Evolutionary conservation across 805 yeast genomes (phyloP).

Genomic region (Lipomyces chichibuensis): DNA sequence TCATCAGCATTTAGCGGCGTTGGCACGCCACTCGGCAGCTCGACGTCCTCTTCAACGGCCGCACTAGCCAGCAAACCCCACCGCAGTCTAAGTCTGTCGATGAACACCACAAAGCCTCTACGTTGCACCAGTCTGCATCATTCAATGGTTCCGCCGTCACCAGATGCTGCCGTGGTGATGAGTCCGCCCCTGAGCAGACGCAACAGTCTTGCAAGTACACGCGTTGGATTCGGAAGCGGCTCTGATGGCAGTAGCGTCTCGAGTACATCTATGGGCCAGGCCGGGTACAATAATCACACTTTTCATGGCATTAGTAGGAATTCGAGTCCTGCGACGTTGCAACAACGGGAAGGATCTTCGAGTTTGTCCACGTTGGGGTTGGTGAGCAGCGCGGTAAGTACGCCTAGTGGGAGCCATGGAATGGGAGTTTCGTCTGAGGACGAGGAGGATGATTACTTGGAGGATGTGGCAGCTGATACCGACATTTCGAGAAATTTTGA

Average conservation of each 20-base stretch:
- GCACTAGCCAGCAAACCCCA: background rate
- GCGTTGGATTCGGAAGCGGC: background rate
- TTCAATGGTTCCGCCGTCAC: conserved; percentile 12
- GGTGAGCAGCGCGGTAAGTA: background rate
- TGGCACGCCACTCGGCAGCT: background rate
- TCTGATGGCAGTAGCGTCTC: background rate
- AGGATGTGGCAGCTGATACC: conserved; percentile 3
- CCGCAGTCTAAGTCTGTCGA: conserved; percentile 7
- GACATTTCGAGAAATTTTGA: conserved; percentile 8
- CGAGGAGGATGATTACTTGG: background rate
- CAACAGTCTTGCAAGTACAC: conserved; percentile 8
- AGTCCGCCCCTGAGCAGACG: conserved; percentile 11
- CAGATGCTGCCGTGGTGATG: conserved; percentile 9
- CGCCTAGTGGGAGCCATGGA: background rate
- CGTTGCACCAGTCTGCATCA: conserved; percentile 19
- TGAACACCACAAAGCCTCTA: conserved; percentile 13
- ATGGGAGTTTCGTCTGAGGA: background rate
- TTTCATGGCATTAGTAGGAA: background rate
- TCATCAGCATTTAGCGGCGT: background rate
- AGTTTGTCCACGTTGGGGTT: background rate
- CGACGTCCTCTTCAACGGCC: background rate
- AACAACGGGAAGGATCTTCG: conserved; percentile 4
- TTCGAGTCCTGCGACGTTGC: conserved; percentile 2
- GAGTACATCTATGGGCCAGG: background rate
- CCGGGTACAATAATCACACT: background rate